phyloP scores from a whole-genome alignment of 352 stramenopile genomes.

The Pythium vanterpoolii region DNA sequence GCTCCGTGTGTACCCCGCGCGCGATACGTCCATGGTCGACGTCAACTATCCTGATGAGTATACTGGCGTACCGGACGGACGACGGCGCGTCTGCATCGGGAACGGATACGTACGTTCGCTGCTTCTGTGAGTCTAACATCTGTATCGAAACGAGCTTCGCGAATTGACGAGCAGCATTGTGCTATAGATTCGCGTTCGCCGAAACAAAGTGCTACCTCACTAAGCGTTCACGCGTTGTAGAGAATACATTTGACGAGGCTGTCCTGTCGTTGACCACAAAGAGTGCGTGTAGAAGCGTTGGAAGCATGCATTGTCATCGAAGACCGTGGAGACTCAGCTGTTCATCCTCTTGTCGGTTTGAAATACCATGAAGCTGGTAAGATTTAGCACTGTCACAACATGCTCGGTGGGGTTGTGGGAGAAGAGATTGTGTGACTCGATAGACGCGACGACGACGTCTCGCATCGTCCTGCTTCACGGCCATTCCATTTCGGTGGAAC shows the following conservation, averaged over 20 bases:
- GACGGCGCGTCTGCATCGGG: conserved; percentile 37
- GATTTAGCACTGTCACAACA: not conserved
- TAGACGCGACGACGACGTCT: no score
- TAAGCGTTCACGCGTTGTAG: not conserved
- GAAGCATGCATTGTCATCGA: no score
- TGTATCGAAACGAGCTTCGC: not conserved
- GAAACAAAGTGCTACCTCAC: not conserved
- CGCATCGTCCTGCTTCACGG: no score
- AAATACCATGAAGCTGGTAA: not conserved
- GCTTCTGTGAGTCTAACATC: not conserved
- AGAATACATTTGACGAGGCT: no score
- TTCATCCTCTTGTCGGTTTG: not conserved
- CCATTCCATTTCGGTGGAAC: not conserved
- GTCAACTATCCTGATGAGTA: conserved; percentile 32
- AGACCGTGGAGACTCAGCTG: no score
- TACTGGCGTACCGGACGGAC: conserved; percentile 11
- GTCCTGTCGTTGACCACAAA: no score
- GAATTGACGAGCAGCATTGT: not conserved
- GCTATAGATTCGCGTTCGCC: not conserved
- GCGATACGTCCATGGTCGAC: conserved; percentile 49
- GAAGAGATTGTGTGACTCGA: not conserved
- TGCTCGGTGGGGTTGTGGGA: not conserved
- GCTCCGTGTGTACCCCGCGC: conserved; percentile 34
- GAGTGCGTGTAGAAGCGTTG: no score
- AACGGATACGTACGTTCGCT: conserved; percentile 50